Evolutionary conservation across 495 filamentous ascomycete species (phyloP).

Genomic region (Lepidopterella palustris): DNA sequence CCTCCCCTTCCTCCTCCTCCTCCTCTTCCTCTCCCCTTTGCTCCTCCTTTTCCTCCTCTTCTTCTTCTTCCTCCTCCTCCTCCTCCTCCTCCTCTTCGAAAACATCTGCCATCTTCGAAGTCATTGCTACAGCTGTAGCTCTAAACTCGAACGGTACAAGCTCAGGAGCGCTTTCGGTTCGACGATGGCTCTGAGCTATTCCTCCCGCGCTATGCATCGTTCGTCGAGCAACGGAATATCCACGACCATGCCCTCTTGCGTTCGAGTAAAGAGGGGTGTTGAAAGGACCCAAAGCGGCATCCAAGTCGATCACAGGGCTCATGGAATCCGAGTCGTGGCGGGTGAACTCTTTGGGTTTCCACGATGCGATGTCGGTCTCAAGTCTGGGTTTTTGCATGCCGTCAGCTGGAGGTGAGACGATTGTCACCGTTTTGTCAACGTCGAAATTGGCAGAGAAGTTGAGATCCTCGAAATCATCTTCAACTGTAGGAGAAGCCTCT

Average conservation of each 20-base stretch:
- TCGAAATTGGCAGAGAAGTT: conserved; percentile 33
- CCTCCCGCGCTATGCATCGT: conserved; percentile 89
- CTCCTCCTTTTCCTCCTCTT: conserved; percentile 81
- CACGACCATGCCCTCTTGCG: conserved; percentile 42
- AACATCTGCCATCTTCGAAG: conserved; percentile 75
- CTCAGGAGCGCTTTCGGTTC: conserved; percentile 87
- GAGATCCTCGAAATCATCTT: conserved; percentile 22
- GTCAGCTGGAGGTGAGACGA: conserved; percentile 24
- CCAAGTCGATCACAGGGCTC: conserved; percentile 84
- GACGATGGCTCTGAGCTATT: conserved; percentile 75
- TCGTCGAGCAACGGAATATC: conserved; percentile 54
- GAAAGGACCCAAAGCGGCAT: conserved; percentile 91
- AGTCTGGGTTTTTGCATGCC: conserved; percentile 7
- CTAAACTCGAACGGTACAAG: conserved; percentile 73
- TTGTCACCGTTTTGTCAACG: conserved; percentile 31
- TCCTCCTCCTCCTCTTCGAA: conserved; percentile 97
- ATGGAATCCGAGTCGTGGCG: conserved; percentile 53
- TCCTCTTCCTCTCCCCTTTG: conserved; percentile 93
- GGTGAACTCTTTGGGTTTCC: conserved; percentile 35
- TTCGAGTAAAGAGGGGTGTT: conserved; percentile 55
- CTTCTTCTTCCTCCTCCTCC: conserved; percentile 57
- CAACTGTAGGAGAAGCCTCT: conserved; percentile 5
- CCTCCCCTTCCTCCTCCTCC: conserved; percentile 49
- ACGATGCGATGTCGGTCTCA: conserved; percentile 23
- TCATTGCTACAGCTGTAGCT: conserved; percentile 49